phyloP scores from a whole-genome alignment of 495 filamentous ascomycete genomes.

The Aspergillus wentii region DNA sequence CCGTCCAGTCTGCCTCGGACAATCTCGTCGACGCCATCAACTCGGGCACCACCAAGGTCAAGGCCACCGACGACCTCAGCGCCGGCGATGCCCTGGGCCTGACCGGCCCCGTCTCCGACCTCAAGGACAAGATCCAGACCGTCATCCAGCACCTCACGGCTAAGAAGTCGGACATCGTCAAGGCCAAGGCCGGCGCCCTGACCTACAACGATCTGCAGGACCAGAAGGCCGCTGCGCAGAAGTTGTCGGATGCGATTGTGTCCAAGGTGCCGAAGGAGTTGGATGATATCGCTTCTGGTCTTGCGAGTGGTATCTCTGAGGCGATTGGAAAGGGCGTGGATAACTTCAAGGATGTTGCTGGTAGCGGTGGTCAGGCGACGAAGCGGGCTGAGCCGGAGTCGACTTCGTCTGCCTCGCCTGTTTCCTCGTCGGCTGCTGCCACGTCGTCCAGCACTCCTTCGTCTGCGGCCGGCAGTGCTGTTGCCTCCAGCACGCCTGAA shows the following conservation, averaged over 20 bases:
- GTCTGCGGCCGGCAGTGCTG: background rate
- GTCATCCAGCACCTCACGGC: constrained; percentile 22
- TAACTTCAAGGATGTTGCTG: constrained; percentile 8
- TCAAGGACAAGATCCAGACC: constrained; percentile 18
- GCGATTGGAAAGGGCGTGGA: constrained; percentile 20
- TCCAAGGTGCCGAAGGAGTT: constrained; percentile 22
- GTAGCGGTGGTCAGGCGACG: too few relatives aligned
- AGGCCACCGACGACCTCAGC: constrained; percentile 11
- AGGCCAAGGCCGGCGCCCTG: constrained; percentile 18
- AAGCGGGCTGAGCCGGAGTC: too few relatives aligned
- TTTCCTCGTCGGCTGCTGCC: too few relatives aligned
- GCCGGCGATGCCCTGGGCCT: constrained; percentile 23
- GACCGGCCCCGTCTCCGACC: constrained; percentile 18
- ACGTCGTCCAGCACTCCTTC: too few relatives aligned
- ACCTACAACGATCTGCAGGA: constrained; percentile 15
- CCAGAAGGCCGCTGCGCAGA: constrained; percentile 21
- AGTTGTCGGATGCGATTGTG: constrained; percentile 21
- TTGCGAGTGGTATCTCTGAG: constrained; percentile 22
- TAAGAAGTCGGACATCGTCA: constrained; percentile 27
- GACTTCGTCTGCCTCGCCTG: too few relatives aligned
- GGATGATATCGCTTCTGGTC: constrained; percentile 12
- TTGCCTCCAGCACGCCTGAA: background rate
- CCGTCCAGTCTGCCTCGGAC: constrained; percentile 22
- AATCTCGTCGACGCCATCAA: constrained; percentile 25
- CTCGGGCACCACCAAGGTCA: constrained; percentile 15